phyloP scores from a whole-genome alignment of 2,329 filamentous ascomycete genomes.

The Botrytis cinerea region DNA sequence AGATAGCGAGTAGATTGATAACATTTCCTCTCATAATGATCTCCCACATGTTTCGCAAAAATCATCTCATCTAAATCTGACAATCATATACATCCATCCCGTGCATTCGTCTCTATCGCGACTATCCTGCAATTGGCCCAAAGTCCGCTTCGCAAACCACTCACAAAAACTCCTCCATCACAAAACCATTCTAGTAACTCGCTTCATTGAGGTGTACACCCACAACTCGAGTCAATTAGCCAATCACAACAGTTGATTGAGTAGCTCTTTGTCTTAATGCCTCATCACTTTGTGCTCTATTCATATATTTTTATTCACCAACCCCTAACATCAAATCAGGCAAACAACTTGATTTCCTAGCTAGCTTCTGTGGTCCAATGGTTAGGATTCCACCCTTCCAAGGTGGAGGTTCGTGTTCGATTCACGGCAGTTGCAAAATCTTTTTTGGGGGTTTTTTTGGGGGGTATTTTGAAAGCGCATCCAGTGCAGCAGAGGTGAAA shows the following conservation, averaged over 20 bases:
- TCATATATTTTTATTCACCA: accelerated
- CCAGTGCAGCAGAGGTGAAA: neutral
- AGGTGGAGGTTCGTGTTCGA: slow-evolving; percentile 1
- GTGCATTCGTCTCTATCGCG: neutral
- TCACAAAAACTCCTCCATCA: neutral
- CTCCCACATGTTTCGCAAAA: neutral
- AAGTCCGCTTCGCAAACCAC: neutral
- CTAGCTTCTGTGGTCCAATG: slow-evolving; percentile 5
- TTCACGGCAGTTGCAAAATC: neutral
- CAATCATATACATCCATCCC: neutral
- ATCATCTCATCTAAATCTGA: neutral
- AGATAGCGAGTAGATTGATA: neutral
- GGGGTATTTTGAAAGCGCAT: neutral
- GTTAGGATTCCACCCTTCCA: slow-evolving; percentile 12
- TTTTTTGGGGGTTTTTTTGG: neutral
- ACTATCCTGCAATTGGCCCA: neutral
- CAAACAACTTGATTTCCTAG: neutral
- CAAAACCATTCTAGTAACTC: neutral
- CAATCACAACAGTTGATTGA: neutral
- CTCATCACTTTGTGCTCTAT: accelerated
- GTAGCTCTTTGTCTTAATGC: neutral
- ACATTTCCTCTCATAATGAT: neutral
- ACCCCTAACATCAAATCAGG: accelerated
- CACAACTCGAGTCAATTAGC: neutral
- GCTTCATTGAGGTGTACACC: neutral